phyloP scores from a whole-genome alignment of 345 rosid genomes.

The Litchi chinensis region DNA sequence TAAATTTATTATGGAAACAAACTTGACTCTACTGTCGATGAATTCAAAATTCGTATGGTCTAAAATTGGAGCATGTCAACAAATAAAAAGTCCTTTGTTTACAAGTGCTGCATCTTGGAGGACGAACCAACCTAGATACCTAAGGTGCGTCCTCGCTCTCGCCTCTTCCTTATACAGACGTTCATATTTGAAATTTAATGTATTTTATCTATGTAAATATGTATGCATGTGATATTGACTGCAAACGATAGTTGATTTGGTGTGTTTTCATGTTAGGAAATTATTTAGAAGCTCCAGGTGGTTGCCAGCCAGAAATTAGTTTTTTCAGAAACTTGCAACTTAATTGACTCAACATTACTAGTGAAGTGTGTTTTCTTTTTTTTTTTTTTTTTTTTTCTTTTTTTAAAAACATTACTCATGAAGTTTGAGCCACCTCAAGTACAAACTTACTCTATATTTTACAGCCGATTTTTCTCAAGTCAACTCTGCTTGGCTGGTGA shows the following conservation, averaged over 20 bases:
- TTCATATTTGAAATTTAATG: not conserved
- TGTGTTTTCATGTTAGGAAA: not conserved
- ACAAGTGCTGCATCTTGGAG: not conserved
- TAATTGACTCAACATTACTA: not conserved
- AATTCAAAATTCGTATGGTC: slow-evolving; percentile 7
- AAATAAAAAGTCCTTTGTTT: not conserved
- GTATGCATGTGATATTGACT: not conserved
- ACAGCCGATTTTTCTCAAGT: not conserved
- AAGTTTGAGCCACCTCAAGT: slow-evolving; percentile 3
- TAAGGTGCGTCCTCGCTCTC: slow-evolving; percentile 18
- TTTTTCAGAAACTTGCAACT: not conserved
- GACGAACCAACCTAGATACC: slow-evolving; percentile 9
- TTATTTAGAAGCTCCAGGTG: not conserved
- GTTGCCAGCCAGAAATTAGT: not conserved
- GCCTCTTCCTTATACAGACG: not conserved
- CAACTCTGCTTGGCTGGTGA: not conserved
- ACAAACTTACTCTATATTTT: not conserved
- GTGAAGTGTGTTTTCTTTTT: no score
- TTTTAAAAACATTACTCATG: not conserved
- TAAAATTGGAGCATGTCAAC: not conserved
- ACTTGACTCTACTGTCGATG: not conserved
- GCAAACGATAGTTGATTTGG: not conserved
- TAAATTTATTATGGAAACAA: not conserved
- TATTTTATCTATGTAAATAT: not conserved
- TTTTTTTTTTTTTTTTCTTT: no score